phyloP scores from a whole-genome alignment of 2,329 filamentous ascomycete species.

The Parascedosporium putredinis region DNA sequence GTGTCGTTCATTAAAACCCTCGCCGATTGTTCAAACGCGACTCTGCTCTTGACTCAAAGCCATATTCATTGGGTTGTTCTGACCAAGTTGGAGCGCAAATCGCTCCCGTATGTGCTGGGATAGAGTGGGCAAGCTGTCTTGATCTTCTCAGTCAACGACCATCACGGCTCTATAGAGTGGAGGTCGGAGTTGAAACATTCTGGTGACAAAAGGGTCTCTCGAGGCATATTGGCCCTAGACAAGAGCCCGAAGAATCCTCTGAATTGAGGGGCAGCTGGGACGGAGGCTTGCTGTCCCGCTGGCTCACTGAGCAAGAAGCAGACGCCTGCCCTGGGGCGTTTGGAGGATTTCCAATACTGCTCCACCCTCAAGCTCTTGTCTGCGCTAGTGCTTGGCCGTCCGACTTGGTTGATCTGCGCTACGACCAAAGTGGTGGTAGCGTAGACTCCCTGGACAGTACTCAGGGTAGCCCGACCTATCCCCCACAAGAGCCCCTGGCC shows the following conservation, averaged over 20 bases:
- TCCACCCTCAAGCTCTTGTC: neutral
- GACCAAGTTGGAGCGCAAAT: neutral
- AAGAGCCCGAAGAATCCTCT: neutral
- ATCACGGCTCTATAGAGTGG: neutral
- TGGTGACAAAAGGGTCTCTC: neutral
- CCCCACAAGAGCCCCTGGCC: neutral
- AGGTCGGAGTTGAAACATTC: neutral
- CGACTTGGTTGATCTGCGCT: slow-evolving; percentile 1
- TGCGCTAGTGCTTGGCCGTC: neutral
- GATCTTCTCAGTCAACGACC: neutral
- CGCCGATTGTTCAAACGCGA: neutral
- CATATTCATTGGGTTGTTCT: neutral
- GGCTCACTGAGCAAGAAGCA: neutral
- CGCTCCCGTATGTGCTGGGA: neutral
- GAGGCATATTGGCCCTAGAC: neutral
- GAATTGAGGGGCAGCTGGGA: neutral
- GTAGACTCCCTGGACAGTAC: neutral
- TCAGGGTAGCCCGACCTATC: neutral
- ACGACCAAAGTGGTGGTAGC: neutral
- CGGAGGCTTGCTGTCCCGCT: neutral
- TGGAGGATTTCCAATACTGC: too few relatives aligned
- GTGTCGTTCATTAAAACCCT: too few relatives aligned
- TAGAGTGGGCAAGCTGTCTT: neutral
- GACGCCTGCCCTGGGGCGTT: too few relatives aligned
- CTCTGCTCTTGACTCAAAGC: neutral